These are phyloP conservation scores for Ganoderma lucidum DNA, from an alignment of 1,284 basidiomycete species.

Conservation along the genomic window DNA sequence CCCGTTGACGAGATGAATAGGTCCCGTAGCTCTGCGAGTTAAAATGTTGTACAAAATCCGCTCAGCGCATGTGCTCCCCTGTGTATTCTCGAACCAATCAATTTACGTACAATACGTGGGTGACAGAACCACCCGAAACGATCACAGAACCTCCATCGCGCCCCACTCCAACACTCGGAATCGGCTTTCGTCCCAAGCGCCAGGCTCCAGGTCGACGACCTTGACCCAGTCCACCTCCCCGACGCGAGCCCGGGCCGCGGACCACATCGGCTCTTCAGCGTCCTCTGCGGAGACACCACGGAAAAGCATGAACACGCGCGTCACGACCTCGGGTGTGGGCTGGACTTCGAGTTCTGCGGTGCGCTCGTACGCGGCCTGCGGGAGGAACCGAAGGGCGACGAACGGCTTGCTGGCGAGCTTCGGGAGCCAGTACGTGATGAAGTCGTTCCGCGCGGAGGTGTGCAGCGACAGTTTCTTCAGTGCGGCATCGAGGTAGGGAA, in stretches of 20 bases:
- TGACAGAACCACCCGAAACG: too few species aligned
- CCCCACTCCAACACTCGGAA: constrained; percentile 50
- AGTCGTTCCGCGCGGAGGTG: constrained; percentile 51
- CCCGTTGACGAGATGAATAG: too few species aligned
- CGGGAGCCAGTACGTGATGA: constrained; percentile 55
- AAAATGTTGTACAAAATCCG: too few species aligned
- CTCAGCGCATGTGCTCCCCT: too few species aligned
- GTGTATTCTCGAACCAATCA: too few species aligned
- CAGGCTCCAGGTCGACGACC: constrained; percentile 39
- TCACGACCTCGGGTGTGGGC: constrained; percentile 51
- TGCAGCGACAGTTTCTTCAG: constrained; percentile 47
- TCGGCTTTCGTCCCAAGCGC: constrained; percentile 29
- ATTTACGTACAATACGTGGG: too few species aligned
- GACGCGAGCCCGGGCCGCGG: constrained; percentile 29
- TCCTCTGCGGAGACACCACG: constrained; percentile 42
- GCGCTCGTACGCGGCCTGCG: constrained; percentile 49
- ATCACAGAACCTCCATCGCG: constrained; percentile 44
- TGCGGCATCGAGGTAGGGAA: constrained; percentile 46
- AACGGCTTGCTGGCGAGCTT: constrained; percentile 47
- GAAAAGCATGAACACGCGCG: constrained; percentile 57
- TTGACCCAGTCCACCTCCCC: constrained; percentile 28
- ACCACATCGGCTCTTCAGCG: constrained; percentile 29
- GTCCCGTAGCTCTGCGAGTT: too few species aligned
- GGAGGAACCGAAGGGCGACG: constrained; percentile 54
- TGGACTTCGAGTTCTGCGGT: constrained; percentile 47